Percentiles rank a stretch among this genome's conserved stretches.
These are phyloP conservation scores for Russula foetens DNA, from an alignment of 768 basidiomycete genomes.

Conservation along the genomic window DNA sequence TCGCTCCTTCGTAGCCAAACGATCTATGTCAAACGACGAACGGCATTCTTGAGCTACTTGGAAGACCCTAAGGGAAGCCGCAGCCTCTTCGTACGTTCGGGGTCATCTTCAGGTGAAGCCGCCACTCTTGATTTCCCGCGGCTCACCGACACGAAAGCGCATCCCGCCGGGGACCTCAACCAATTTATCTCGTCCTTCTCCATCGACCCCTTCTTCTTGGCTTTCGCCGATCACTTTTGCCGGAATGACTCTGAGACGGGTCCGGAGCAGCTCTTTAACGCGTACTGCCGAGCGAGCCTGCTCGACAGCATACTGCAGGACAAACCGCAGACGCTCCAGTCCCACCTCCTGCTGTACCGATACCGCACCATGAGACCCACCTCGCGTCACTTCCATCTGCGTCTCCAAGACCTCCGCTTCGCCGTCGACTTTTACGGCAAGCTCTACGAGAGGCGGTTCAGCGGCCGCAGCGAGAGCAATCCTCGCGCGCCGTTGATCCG, in stretches of 20 bases:
- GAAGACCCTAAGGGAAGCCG: slow-evolving; percentile 92
- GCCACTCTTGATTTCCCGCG: slow-evolving; percentile 83
- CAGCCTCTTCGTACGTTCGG: slow-evolving; percentile 83
- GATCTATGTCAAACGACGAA: slow-evolving; percentile 84
- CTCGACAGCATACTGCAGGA: slow-evolving; percentile 89
- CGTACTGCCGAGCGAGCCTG: slow-evolving; percentile 67
- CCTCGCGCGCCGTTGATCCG: slow-evolving; percentile 59
- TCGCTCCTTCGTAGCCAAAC: slow-evolving; percentile 71
- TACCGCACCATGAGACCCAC: slow-evolving; percentile 53
- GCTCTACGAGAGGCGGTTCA: slow-evolving; percentile 67
- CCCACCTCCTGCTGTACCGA: slow-evolving; percentile 64
- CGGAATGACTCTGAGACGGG: slow-evolving; percentile 50
- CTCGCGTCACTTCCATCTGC: slow-evolving; percentile 55
- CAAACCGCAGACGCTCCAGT: slow-evolving; percentile 70
- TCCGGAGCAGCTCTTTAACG: slow-evolving; percentile 53
- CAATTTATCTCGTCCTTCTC: slow-evolving; percentile 86
- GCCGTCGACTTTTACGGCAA: slow-evolving; percentile 69
- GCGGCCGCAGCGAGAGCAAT: slow-evolving; percentile 60
- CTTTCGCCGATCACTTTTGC: slow-evolving; percentile 75
- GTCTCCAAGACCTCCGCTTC: slow-evolving; percentile 67
- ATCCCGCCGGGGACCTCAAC: slow-evolving; percentile 66
- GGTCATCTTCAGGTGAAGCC: slow-evolving; percentile 75
- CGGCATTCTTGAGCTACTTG: slow-evolving; percentile 88
- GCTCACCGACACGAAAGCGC: slow-evolving; percentile 53
- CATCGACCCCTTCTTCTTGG: slow-evolving; percentile 68